Percentiles rank a stretch among this genome's conserved stretches.
Conservation (phyloP, 306 rosid genomes). For the Bauhinia variegata region DNA sequence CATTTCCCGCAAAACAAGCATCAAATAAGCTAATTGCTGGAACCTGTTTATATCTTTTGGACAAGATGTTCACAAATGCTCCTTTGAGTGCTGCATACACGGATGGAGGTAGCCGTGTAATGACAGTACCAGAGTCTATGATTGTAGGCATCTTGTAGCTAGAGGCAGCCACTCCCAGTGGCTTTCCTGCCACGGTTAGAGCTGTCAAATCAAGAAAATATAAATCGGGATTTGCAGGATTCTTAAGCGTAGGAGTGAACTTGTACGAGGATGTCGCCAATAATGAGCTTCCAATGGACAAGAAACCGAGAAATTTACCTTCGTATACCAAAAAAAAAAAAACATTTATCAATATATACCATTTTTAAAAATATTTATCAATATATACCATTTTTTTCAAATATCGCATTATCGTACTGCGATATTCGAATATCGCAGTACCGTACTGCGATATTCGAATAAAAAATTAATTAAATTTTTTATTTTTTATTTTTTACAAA, state of each 20-base stretch:
- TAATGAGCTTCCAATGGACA: slow-evolving; percentile 61
- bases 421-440: too few relatives aligned
- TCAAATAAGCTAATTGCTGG: slow-evolving; percentile 51
- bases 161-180: slow-evolving; percentile 43
- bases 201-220: slow-evolving; percentile 45
- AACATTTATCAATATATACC: too few relatives aligned
- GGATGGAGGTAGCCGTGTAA: slow-evolving; percentile 59
- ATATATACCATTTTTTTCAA: too few relatives aligned
- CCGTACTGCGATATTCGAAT: too few relatives aligned
- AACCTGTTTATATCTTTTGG: slow-evolving; percentile 45
- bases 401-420: too few relatives aligned
- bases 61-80: slow-evolving; percentile 46
- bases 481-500: too few relatives aligned
- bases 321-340: too few relatives aligned
- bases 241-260: slow-evolving; percentile 54
- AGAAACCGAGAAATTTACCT: too few relatives aligned
- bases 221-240: slow-evolving; percentile 43
- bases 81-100: slow-evolving; percentile 46
- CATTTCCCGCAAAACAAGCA: slow-evolving; percentile 54
- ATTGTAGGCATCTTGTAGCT: slow-evolving; percentile 59
- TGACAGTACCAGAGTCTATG: slow-evolving; percentile 73
- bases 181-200: slow-evolving; percentile 54
- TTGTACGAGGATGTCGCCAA: slow-evolving; percentile 39
- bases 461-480: too few relatives aligned
- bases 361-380: too few relatives aligned